These are phyloP conservation scores for Ambrosiella xylebori DNA, from an alignment of 2,329 filamentous ascomycete genomes.

Conservation along the genomic window DNA sequence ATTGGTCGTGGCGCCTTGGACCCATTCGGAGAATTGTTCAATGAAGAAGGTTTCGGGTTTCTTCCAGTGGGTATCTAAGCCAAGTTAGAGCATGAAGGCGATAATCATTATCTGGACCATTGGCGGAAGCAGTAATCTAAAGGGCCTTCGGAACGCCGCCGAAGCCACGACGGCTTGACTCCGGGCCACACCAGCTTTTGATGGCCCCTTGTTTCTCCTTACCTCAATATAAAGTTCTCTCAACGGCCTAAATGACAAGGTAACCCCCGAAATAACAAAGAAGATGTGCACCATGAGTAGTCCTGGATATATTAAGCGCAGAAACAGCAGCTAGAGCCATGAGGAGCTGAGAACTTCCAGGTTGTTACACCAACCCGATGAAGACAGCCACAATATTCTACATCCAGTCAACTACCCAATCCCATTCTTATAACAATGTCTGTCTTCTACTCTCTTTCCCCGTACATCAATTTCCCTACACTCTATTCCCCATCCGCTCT, in stretches of 20 bases:
- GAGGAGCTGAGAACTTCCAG: conserved; percentile 24
- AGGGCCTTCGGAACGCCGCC: conserved; percentile 31
- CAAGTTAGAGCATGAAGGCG: conserved; percentile 26
- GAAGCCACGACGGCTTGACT: conserved; percentile 31
- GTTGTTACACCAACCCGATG: conserved; percentile 15
- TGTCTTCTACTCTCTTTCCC: too few species aligned
- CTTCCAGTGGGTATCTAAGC: conserved; percentile 34
- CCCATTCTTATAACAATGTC: too few species aligned
- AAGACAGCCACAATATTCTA: too few species aligned
- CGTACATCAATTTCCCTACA: too few species aligned
- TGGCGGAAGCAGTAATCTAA: conserved; percentile 35
- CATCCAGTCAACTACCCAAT: too few species aligned
- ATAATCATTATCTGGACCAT: conserved; percentile 32
- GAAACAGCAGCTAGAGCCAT: conserved; percentile 31
- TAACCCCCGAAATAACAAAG: conserved; percentile 45
- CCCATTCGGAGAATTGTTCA: conserved; percentile 31
- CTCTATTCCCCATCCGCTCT: too few species aligned
- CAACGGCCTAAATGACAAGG: conserved; percentile 34
- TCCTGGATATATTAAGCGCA: conserved; percentile 36
- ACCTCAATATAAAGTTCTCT: conserved; percentile 25
- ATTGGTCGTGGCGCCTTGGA: conserved; percentile 16
- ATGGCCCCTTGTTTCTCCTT: conserved; percentile 33
- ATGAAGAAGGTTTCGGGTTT: conserved; percentile 20
- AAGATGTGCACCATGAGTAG: conserved; percentile 42
- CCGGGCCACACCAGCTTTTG: conserved; percentile 23